A percentile compares a stretch with the other conserved stretches of the same genome.
phyloP scores from a whole-genome alignment of 148 eudicot genomes.

The Oxyria digyna region DNA sequence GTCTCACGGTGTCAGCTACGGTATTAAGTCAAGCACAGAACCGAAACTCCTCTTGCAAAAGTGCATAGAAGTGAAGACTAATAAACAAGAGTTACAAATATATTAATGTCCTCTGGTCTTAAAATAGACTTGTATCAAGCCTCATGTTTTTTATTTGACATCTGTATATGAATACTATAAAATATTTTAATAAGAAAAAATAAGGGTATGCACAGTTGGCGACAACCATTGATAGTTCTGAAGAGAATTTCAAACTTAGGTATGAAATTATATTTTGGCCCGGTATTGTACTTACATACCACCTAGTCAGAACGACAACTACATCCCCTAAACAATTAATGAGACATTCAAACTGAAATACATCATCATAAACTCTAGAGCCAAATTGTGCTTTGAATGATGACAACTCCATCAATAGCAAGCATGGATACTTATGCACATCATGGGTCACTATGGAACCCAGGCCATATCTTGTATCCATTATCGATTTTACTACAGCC shows the following conservation, averaged over 20 bases:
- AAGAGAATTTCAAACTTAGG: background rate
- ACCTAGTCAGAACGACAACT: background rate
- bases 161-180: background rate
- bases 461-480: constrained; percentile 75
- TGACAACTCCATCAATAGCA: constrained; percentile 57
- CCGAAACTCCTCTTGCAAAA: constrained; percentile 78
- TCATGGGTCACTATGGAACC: constrained; percentile 84
- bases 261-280: too few relatives aligned
- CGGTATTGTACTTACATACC: too few relatives aligned
- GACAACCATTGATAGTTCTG: background rate
- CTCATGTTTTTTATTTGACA: background rate
- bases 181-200: background rate
- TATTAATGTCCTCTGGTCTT: too few relatives aligned
- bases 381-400: constrained; percentile 64
- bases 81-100: constrained; percentile 24
- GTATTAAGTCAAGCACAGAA: constrained; percentile 77
- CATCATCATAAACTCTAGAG: constrained; percentile 74
- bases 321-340: background rate
- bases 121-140: too few relatives aligned
- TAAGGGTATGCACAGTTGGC: background rate
- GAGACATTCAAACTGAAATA: constrained; percentile 11
- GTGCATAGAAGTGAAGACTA: background rate
- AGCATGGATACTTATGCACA: constrained; percentile 82
- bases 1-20: constrained; percentile 86
- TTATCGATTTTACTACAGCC: constrained; percentile 73